Conservation (phyloP, 2,329 filamentous ascomycete genomes). For the Trichoderma brevicompactum region DNA sequence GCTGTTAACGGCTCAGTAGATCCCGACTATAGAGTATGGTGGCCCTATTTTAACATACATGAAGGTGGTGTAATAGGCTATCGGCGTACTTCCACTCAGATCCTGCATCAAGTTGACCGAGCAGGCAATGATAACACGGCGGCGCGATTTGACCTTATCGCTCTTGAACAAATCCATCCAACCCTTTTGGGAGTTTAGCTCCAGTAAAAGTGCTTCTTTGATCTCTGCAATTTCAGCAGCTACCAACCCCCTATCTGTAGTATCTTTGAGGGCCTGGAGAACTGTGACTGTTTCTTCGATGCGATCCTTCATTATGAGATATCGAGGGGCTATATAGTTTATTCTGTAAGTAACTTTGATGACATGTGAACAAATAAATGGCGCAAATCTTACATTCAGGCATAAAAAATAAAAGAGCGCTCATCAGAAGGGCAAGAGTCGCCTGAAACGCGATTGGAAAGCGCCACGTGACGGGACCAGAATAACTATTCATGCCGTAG, state of each 20-base stretch:
- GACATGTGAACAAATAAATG: conserved; percentile 35
- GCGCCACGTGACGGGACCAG: conserved; percentile 37
- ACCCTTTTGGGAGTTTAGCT: conserved; percentile 37
- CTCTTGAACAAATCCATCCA: conserved; percentile 41
- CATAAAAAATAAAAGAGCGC: conserved; percentile 42
- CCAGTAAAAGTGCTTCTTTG: conserved; percentile 20
- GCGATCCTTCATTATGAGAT: conserved; percentile 47
- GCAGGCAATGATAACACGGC: conserved; percentile 42
- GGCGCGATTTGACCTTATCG: conserved; percentile 41
- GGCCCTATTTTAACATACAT: conserved; percentile 36
- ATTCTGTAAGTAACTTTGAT: background rate
- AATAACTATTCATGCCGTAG: conserved; percentile 32
- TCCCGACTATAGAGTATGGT: background rate
- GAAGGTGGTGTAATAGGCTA: conserved; percentile 49
- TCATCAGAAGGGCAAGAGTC: conserved; percentile 42
- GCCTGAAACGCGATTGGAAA: conserved; percentile 45
- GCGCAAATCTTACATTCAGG: conserved; percentile 6
- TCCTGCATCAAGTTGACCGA: conserved; percentile 47
- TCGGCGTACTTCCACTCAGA: conserved; percentile 48
- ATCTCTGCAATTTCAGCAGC: conserved; percentile 30
- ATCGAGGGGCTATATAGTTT: conserved; percentile 44
- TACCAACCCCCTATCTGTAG: conserved; percentile 34
- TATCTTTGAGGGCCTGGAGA: conserved; percentile 44
- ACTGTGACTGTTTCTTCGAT: conserved; percentile 45
- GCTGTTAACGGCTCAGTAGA: background rate